Evolutionary conservation across 192 early-diverging fungal species (phyloP), one percentile per base, ranked within the genome.

Genomic region (Pilobolus umbonatus): DNA sequence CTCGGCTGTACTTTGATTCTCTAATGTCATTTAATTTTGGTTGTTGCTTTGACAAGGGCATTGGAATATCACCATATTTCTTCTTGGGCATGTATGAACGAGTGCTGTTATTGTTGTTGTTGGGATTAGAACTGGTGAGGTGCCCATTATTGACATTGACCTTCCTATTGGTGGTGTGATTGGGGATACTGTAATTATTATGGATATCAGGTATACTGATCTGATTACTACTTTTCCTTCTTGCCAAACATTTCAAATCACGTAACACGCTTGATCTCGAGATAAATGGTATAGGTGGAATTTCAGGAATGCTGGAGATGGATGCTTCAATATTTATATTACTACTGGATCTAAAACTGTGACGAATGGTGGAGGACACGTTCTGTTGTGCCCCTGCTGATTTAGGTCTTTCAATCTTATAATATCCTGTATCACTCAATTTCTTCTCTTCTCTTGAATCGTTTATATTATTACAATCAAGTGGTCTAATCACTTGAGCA

Each of bases 351-450:
- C 22, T 38, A 4, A 53, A 24, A 14, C 51, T 53, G 36, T 21
- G 21, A 14, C 34, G 21, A 5, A 53, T 34, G 24, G 21, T 38
- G 22, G 31, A 32, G 3, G 29, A 36, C 3, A 32, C 12, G 19
- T 53, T 30, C 10, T 53, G 51, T 22, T 53, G 51, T 2, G 51
- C 51, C 10, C 51, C 51, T 53, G 51, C 51, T 4, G 51, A 53
- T 53, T 53, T 53, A 21, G 51, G 51, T 24, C 49, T 51, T 38
- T 64, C 57, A 2, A 74, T 65, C n/a, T 73, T 12, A 36, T 61
- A 36, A 63, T 71, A 10, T 65, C 75, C 35, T 60, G 64, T 3
- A 68, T 61, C 21, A 69, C 69, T 53, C 66, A 38, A 19, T 54
- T n/a, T 34, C 21, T 35, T 35, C 5, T 22, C 31, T 10, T 32